phyloP scores from a whole-genome alignment of 208 protist genomes.

The Trypanosoma mega region DNA sequence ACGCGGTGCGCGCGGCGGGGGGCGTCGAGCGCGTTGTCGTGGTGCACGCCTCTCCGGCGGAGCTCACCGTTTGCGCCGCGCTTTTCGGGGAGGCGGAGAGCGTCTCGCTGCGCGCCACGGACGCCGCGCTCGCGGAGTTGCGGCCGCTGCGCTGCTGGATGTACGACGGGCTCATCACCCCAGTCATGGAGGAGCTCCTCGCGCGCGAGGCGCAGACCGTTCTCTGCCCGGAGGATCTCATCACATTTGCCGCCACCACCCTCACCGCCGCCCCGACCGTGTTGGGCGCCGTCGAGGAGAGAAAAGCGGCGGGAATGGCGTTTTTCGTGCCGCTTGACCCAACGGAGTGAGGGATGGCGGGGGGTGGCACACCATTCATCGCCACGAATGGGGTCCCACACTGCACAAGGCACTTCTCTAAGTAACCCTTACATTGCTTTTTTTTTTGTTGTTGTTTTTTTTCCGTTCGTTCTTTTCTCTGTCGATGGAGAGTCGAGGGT shows the following conservation, averaged over 20 bases:
- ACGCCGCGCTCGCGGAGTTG: constrained; percentile 29
- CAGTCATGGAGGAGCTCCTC: constrained; percentile 38
- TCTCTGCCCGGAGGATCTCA: constrained; percentile 48
- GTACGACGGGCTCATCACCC: constrained; percentile 40
- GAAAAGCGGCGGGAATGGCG: constrained; percentile 29
- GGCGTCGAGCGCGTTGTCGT: constrained; percentile 34
- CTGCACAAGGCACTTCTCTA: background rate
- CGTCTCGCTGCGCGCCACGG: constrained; percentile 27
- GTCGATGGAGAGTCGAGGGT: no score
- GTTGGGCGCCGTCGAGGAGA: constrained; percentile 33
- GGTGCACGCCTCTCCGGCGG: constrained; percentile 28
- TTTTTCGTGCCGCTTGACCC: constrained; percentile 33
- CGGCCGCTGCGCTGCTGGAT: constrained; percentile 35
- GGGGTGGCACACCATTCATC: no score
- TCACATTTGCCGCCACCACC: constrained; percentile 31
- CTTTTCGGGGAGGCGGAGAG: constrained; percentile 8
- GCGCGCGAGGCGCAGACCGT: constrained; percentile 27
- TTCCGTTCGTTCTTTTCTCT: background rate
- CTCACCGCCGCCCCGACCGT: constrained; percentile 20
- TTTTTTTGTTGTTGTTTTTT: background rate
- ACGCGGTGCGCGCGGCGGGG: constrained; percentile 9
- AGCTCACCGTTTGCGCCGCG: constrained; percentile 22
- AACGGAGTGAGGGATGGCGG: background rate
- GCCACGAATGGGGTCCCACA: no score
- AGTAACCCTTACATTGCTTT: background rate